Evolutionary conservation across 306 rosid species (phyloP).

Genomic region (Prunus mira): DNA sequence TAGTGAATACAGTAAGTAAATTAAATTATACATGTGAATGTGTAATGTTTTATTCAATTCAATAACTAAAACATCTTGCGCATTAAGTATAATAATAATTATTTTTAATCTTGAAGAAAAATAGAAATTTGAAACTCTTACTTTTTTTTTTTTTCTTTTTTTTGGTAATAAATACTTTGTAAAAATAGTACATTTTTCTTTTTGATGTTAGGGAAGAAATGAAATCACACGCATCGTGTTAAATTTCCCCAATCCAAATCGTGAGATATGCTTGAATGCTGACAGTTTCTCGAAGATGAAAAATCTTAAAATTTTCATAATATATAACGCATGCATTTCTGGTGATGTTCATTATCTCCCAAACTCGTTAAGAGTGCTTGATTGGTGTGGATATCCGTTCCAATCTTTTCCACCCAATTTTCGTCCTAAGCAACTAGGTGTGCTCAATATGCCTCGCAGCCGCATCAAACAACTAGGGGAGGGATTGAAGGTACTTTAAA

Average conservation of each 20-base stretch:
- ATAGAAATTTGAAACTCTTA: too few species aligned
- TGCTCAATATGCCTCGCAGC: slow-evolving; percentile 25
- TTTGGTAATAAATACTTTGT: too few species aligned
- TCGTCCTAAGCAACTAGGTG: slow-evolving; percentile 28
- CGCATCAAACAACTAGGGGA: slow-evolving; percentile 11
- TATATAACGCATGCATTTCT: slow-evolving; percentile 25
- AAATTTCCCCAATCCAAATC: not conserved
- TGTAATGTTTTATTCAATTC: not conserved
- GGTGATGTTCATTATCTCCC: slow-evolving; percentile 29
- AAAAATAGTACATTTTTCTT: not conserved
- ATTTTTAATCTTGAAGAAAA: too few species aligned
- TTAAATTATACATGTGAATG: not conserved
- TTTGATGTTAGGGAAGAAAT: not conserved
- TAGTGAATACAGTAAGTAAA: not conserved
- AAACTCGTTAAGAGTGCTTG: slow-evolving; percentile 32
- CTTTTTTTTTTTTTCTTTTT: too few species aligned
- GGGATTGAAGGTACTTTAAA: slow-evolving; percentile 16
- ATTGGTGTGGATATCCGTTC: slow-evolving; percentile 33
- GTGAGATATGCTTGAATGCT: slow-evolving; percentile 22
- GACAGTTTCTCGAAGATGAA: not conserved
- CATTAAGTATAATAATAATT: too few species aligned
- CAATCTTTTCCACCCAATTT: slow-evolving; percentile 31
- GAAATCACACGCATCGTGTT: not conserved
- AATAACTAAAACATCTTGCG: too few species aligned
- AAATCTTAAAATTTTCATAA: slow-evolving; percentile 8